Evolutionary conservation across 108 stramenopile species (phyloP), one percentile per base, ranked within the genome.

Genomic region (Nannochloropsis salina): DNA sequence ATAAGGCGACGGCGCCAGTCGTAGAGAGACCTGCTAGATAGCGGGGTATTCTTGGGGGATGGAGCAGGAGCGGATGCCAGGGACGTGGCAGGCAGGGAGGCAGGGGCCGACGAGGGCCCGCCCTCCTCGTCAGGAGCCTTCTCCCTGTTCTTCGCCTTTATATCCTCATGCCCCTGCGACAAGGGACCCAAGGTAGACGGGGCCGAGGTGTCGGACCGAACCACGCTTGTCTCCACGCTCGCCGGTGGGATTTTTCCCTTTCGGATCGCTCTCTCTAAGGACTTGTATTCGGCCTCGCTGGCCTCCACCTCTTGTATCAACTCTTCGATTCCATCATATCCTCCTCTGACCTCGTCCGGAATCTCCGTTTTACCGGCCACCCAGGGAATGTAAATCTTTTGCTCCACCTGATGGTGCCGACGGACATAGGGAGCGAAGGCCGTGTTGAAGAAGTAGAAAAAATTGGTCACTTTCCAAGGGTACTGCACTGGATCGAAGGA

Each of bases 371-470:
- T 74, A 74, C 61, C n/a, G 61, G 61, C 61, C 15, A 74, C 61
- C 61, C 61, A 74, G n/a, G 61, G 61, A 8, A 74, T n/a, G n/a
- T 74, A 74, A 3, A 74, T 6, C 61, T 74, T 74, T 2, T 74
- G 15, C 61, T 74, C 61, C n/a, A n/a, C 61, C 61, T 74, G 61
- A 8, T 74, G 61, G n/a, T 74, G 61, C 61, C 61, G 61, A 74
- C 61, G 61, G 8, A 74, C 61, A n/a, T 74, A 74, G 61, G 61
- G 61, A 15, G 61, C 61, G n/a, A 74, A 74, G n/a, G 61, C 61
- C 61, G 61, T 74, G 61, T 74, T 74, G 61, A 74, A 74, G n/a
- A n/a, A 74, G n/a, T 74, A 74, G 6, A 74, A 74, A n/a, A 74
- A 74, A n/a, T 74, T 74, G 5, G 61, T 74, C 61, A 74, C 61